Evolutionary conservation across 2,329 filamentous ascomycete genomes (phyloP).

Genomic region (Ustulina deusta): DNA sequence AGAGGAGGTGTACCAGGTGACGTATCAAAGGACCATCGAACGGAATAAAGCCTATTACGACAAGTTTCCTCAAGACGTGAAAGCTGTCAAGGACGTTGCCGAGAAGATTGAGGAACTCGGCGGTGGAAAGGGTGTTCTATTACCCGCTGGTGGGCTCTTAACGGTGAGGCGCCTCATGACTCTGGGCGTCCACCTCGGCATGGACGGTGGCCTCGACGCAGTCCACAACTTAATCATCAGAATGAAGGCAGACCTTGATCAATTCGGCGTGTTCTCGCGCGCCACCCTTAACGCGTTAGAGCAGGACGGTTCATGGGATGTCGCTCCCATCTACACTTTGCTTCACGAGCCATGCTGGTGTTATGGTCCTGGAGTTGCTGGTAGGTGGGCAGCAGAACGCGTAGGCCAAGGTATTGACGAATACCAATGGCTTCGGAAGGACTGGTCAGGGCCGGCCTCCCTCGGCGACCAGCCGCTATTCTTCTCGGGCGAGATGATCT

Average conservation of each 20-base stretch:
- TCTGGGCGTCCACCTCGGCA: constrained; percentile 81
- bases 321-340: constrained; percentile 83
- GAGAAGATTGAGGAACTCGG: constrained; percentile 70
- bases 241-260: constrained; percentile 77
- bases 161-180: constrained; percentile 81
- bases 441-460: constrained; percentile 55
- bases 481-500: constrained; percentile 96
- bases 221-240: constrained; percentile 81
- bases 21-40: constrained; percentile 75
- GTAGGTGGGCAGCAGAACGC: constrained; percentile 80
- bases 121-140: constrained; percentile 61
- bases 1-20: constrained; percentile 79
- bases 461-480: constrained; percentile 67
- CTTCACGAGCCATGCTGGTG: constrained; percentile 92
- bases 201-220: constrained; percentile 79
- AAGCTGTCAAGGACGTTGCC: constrained; percentile 74
- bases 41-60: constrained; percentile 83
- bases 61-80: constrained; percentile 86
- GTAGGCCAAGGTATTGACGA: constrained; percentile 63
- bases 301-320: constrained; percentile 75
- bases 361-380: constrained; percentile 70
- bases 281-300: constrained; percentile 78
- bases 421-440: constrained; percentile 64
- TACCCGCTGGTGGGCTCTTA: constrained; percentile 79
- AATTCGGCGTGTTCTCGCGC: constrained; percentile 80